These are phyloP conservation scores for Scheffersomyces coipomensis DNA, from an alignment of 805 yeast genomes.

Conservation along the genomic window DNA sequence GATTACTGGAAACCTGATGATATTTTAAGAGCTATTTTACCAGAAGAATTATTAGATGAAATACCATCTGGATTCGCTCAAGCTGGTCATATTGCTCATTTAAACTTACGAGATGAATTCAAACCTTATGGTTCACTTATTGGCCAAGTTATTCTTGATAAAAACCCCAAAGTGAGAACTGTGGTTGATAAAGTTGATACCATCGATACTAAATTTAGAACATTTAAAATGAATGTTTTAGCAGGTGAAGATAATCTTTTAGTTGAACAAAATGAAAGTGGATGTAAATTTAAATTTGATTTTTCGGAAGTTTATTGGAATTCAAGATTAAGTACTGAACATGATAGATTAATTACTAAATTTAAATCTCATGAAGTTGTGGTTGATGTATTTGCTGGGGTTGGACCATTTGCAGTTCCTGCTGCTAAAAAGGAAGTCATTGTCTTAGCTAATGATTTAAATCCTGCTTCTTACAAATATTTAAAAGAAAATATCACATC, in stretches of 20 bases:
- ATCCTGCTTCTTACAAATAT: conserved; percentile 80
- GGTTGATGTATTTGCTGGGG: conserved; percentile 97
- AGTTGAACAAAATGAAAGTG: conserved; percentile 86
- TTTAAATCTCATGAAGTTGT: conserved; percentile 71
- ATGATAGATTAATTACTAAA: conserved; percentile 68
- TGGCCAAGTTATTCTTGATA: conserved; percentile 88
- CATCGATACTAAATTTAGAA: conserved; percentile 84
- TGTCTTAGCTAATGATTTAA: conserved; percentile 89
- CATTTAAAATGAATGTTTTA: conserved; percentile 89
- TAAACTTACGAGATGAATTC: conserved; percentile 80
- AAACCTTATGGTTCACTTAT: conserved; percentile 78
- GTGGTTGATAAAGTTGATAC: conserved; percentile 91
- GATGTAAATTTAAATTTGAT: conserved; percentile 83
- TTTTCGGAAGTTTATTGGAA: conserved; percentile 97
- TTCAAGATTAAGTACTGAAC: conserved; percentile 91
- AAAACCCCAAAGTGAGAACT: conserved; percentile 75
- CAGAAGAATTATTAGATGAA: conserved; percentile 65
- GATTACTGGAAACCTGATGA: conserved; percentile 90
- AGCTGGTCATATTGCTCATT: conserved; percentile 94
- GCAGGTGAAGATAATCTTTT: conserved; percentile 79
- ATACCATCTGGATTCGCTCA: conserved; percentile 88
- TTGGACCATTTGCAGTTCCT: conserved; percentile 97
- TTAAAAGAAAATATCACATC: conserved; percentile 59
- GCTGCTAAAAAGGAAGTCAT: conserved; percentile 82
- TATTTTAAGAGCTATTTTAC: conserved; percentile 72